Conservation (phyloP, 2,329 filamentous ascomycete genomes). For the Sporothrix phasma region DNA sequence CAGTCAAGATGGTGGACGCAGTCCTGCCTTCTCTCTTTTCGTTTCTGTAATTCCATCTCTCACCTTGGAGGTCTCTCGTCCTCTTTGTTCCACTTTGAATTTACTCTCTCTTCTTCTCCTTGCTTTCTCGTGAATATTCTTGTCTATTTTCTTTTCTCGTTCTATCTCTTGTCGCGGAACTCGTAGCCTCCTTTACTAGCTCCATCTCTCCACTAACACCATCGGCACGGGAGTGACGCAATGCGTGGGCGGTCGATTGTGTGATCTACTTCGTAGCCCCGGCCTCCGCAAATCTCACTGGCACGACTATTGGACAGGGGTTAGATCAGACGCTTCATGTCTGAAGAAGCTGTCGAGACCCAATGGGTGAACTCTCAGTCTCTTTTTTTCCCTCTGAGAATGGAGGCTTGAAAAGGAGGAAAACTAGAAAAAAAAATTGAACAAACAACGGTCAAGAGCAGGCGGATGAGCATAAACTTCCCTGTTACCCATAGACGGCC, state of each 20-base stretch:
- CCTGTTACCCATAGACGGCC: too few species aligned
- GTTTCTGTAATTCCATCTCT: not conserved
- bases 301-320: not conserved
- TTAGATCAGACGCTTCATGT: too few species aligned
- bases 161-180: too few species aligned
- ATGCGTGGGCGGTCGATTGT: conserved; percentile 6
- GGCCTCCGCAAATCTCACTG: not conserved
- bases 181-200: not conserved
- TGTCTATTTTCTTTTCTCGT: not conserved
- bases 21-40: not conserved
- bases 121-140: not conserved
- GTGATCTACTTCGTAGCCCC: conserved; percentile 7
- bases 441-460: not conserved
- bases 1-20: too few species aligned
- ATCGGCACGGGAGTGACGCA: conserved; percentile 6
- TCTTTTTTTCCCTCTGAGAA: not conserved
- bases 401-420: not conserved
- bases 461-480: not conserved
- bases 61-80: not conserved
- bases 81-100: not conserved
- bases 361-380: too few species aligned
- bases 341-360: too few species aligned
- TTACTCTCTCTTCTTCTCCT: not conserved
- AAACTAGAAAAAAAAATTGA: not conserved
- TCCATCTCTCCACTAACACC: not conserved